Evolutionary conservation across 257 asterid species (phyloP).

Genomic region (Salvia hispanica): DNA sequence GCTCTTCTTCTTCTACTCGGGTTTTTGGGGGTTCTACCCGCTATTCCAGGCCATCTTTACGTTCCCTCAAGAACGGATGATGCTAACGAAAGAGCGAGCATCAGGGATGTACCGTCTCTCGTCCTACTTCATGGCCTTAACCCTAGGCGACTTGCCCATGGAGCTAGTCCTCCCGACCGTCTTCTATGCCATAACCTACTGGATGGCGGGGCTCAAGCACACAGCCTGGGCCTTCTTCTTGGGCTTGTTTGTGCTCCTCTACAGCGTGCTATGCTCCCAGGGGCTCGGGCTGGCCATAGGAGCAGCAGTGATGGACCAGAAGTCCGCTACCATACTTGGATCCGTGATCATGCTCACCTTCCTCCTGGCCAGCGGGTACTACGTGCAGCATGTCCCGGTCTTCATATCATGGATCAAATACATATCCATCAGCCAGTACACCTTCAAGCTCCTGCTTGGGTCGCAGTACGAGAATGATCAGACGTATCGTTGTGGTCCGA

Average conservation of each 20-base stretch:
- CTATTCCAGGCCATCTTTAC: constrained; percentile 79
- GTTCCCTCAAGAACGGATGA: constrained; percentile 66
- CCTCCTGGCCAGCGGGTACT: constrained; percentile 66
- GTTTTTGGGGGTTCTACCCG: constrained; percentile 85
- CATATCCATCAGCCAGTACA: constrained; percentile 56
- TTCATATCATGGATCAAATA: constrained; percentile 75
- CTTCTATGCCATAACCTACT: constrained; percentile 59
- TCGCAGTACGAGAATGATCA: constrained; percentile 55
- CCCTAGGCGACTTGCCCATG: constrained; percentile 77
- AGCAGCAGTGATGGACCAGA: constrained; percentile 63
- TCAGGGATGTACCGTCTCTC: constrained; percentile 88
- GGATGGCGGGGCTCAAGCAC: constrained; percentile 74
- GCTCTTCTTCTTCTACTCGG: constrained; percentile 56
- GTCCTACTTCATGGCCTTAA: constrained; percentile 76
- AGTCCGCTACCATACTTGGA: constrained; percentile 57
- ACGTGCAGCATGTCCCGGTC: constrained; percentile 59
- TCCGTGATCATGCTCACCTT: constrained; percentile 62
- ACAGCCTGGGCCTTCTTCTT: constrained; percentile 44
- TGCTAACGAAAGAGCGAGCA: constrained; percentile 71
- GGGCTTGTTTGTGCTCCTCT: constrained; percentile 50
- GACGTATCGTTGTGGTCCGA: constrained; percentile 43
- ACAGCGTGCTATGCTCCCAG: constrained; percentile 55
- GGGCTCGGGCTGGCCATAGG: constrained; percentile 86
- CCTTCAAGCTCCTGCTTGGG: constrained; percentile 56
- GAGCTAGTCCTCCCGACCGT: constrained; percentile 73